Conservation (phyloP, 2,329 filamentous ascomycete species). For the Diaporthe sp. region DNA sequence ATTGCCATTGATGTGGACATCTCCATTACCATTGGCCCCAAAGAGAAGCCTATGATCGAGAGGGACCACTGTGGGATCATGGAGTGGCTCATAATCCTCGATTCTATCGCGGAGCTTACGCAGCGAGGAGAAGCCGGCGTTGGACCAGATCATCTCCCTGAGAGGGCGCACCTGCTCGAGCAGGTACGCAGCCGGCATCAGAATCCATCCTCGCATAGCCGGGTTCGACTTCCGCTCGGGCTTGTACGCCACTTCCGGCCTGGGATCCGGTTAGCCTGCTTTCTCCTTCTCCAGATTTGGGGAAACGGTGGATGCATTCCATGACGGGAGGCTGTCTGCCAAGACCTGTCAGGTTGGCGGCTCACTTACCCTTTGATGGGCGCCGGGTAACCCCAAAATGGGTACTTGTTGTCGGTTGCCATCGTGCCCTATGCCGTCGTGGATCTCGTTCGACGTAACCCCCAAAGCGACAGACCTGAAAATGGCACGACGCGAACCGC, state of each 20-base stretch:
- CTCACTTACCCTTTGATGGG: constrained; percentile 40
- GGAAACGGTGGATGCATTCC: not conserved
- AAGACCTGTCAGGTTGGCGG: not conserved
- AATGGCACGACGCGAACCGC: constrained; percentile 12
- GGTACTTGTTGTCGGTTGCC: constrained; percentile 35
- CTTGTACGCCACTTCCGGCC: constrained; percentile 58
- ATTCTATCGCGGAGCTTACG: constrained; percentile 66
- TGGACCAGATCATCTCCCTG: constrained; percentile 71
- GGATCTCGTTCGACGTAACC: no score
- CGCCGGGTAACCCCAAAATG: constrained; percentile 41
- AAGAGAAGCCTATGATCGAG: constrained; percentile 58
- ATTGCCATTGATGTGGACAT: constrained; percentile 64
- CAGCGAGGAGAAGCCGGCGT: constrained; percentile 73
- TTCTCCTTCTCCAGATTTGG: not conserved
- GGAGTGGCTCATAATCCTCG: constrained; percentile 63
- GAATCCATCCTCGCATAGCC: constrained; percentile 66
- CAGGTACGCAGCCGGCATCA: constrained; percentile 69
- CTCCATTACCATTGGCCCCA: constrained; percentile 59
- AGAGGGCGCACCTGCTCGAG: constrained; percentile 69
- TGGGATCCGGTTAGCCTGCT: constrained; percentile 43
- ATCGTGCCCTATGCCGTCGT: constrained; percentile 18
- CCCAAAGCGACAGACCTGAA: not conserved
- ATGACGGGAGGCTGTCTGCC: not conserved
- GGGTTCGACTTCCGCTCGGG: constrained; percentile 67
- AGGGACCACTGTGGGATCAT: constrained; percentile 62